Evolutionary conservation across 1,284 basidiomycete species (phyloP).

Genomic region (Microbotryum saponariae): DNA sequence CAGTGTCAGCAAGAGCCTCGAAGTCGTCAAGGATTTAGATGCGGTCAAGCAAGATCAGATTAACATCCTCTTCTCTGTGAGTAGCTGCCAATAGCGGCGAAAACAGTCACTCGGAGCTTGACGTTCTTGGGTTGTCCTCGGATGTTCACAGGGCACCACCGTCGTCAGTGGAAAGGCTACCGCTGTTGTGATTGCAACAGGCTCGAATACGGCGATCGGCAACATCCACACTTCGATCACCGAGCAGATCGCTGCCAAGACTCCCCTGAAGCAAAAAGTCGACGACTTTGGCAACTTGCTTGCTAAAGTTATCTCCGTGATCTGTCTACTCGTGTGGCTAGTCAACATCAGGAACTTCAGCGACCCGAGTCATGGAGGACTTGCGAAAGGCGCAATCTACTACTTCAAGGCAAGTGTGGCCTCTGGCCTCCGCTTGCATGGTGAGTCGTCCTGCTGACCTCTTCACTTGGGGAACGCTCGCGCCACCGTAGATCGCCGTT

Average conservation of each 20-base stretch:
- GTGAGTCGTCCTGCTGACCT: background rate
- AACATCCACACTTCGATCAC: conserved; percentile 87
- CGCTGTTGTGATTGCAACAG: conserved; percentile 79
- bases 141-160: conserved; percentile 65
- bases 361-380: conserved; percentile 83
- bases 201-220: conserved; percentile 78
- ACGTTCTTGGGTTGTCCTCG: background rate
- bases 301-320: conserved; percentile 90
- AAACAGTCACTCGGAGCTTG: background rate
- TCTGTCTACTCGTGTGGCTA: conserved; percentile 90
- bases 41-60: conserved; percentile 95
- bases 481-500: conserved; percentile 62
- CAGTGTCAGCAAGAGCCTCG: conserved; percentile 71
- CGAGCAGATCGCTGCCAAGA: conserved; percentile 82
- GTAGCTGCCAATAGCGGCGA: conserved; percentile 34
- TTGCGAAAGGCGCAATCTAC: conserved; percentile 83
- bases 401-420: conserved; percentile 63
- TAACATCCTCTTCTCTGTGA: conserved; percentile 84
- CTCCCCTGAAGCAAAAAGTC: conserved; percentile 86
- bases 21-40: conserved; percentile 50
- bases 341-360: conserved; percentile 89
- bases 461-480: too few relatives aligned
- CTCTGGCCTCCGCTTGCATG: background rate
- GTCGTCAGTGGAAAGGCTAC: conserved; percentile 81
- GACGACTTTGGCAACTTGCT: conserved; percentile 94